Evolutionary conservation across 139 green algal genomes (phyloP), one percentile per base, ranked within the genome.

Genomic region (Zygnema cylindricum): DNA sequence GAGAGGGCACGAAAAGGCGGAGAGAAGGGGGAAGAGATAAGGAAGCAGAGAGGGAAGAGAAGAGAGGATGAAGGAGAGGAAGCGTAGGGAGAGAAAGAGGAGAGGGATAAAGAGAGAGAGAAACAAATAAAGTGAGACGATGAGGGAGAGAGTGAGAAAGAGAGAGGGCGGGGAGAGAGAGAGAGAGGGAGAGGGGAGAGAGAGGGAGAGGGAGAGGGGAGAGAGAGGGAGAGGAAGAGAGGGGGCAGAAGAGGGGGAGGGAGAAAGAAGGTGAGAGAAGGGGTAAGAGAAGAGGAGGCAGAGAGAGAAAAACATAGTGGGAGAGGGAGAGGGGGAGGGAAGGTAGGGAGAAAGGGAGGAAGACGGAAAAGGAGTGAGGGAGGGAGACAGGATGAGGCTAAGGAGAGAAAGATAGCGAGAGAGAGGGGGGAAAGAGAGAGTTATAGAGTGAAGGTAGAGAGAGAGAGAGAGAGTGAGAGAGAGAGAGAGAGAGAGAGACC

Each of bases 281-380:
- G 71, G 36, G 36, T 38, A 16, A 42, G 71, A 3, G 11, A 79
- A 42, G 71, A 16, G 71, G 7, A 42, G 42, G 42, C 11, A 11
- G 71, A 11, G 42, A 38, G 71, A 11, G 7, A 42, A 55, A 36
- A 30, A 39, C 16, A 83, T 7, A 33, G 49, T 71, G n/a, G 3
- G 39, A 21, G 35, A 83, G 32, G 76, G 3, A 75, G 41, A 3
- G 22, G 33, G 2, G 32, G 32, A 71, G 76, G n/a, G 7, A 35
- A 16, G 2, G 78, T 76, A 33, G 78, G 83, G 83, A 76, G 63
- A 88, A 43, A 82, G 81, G 33, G n/a, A 3, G 25, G 81, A 54
- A 76, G 63, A 88, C 39, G 39, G 39, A n/a, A 32, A 49, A 49
- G 49, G 49, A 63, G 7, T 63, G 49, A 16, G 49, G 25, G 41